Percentiles rank a stretch among this genome's conserved stretches.
Conservation (phyloP, 768 basidiomycete species). For the Boletus barrowsii region DNA sequence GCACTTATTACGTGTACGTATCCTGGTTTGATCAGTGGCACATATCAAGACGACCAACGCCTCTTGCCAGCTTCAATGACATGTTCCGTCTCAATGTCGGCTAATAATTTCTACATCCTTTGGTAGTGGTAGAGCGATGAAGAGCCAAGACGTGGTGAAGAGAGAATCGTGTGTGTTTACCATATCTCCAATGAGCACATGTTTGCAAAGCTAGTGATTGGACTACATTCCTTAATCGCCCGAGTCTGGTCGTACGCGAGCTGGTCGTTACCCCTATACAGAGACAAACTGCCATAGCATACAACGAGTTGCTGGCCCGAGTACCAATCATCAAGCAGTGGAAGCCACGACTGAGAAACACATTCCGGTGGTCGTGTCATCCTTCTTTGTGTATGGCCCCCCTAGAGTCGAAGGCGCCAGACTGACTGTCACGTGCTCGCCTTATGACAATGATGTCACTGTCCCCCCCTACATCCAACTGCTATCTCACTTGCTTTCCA, state of each 20-base stretch:
- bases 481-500: not conserved
- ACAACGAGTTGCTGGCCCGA: too few relatives aligned
- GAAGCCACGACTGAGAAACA: too few relatives aligned
- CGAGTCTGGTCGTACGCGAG: not conserved
- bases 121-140: constrained; percentile 4
- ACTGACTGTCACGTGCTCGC: too few relatives aligned
- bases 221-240: not conserved
- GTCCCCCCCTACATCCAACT: not conserved
- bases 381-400: too few relatives aligned
- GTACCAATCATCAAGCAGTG: too few relatives aligned
- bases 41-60: constrained; percentile 6
- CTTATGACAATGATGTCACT: too few relatives aligned
- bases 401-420: too few relatives aligned
- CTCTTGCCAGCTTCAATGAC: constrained; percentile 64
- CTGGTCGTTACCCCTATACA: too few relatives aligned
- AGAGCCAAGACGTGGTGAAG: constrained; percentile 18
- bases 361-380: too few relatives aligned
- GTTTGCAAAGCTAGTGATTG: constrained; percentile 2
- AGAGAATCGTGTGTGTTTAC: constrained; percentile 10
- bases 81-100: constrained; percentile 90
- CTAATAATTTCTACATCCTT: constrained; percentile 7
- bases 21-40: not conserved
- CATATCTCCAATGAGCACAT: constrained; percentile 7
- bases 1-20: constrained; percentile 82
- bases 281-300: too few relatives aligned